phyloP scores from a whole-genome alignment of 2,329 filamentous ascomycete species.

The Metarhizium guizhouense region DNA sequence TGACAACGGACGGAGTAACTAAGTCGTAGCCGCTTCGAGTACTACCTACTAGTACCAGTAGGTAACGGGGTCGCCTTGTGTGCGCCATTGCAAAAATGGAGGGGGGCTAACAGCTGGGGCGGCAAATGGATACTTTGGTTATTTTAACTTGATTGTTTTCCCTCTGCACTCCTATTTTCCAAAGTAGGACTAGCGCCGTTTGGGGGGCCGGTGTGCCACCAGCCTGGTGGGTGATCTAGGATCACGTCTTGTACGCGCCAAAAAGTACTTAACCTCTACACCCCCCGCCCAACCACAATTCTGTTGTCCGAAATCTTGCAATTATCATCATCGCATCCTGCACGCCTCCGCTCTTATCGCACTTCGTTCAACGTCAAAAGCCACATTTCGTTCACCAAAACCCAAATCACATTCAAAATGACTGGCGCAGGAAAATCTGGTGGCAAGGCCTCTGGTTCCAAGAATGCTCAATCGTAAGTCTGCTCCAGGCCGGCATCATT shows the following conservation, averaged over 20 bases:
- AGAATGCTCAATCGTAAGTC: constrained; percentile 98
- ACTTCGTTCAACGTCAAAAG: constrained; percentile 9
- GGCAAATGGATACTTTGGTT: constrained; percentile 7
- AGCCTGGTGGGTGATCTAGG: constrained; percentile 37
- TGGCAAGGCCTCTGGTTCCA: constrained; percentile 98
- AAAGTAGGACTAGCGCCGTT: constrained; percentile 20
- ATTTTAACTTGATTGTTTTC: constrained; percentile 16
- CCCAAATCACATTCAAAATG: constrained; percentile 63
- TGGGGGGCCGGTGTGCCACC: neutral
- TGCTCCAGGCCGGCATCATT: neutral
- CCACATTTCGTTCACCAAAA: constrained; percentile 13
- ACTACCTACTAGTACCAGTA: no score
- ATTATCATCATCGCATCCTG: constrained; percentile 28
- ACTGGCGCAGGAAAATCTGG: constrained; percentile 99
- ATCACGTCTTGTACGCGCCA: constrained; percentile 34
- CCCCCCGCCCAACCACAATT: constrained; percentile 34
- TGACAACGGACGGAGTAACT: no score
- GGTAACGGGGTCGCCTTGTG: no score
- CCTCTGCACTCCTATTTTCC: constrained; percentile 19
- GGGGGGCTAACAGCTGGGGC: neutral
- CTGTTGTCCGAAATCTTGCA: constrained; percentile 21
- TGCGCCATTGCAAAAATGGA: no score
- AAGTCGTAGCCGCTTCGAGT: no score
- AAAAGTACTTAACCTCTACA: constrained; percentile 49
- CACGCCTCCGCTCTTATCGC: constrained; percentile 15